Evolutionary conservation across 352 stramenopile species (phyloP).

Genomic region (Blastocystis hominis): DNA sequence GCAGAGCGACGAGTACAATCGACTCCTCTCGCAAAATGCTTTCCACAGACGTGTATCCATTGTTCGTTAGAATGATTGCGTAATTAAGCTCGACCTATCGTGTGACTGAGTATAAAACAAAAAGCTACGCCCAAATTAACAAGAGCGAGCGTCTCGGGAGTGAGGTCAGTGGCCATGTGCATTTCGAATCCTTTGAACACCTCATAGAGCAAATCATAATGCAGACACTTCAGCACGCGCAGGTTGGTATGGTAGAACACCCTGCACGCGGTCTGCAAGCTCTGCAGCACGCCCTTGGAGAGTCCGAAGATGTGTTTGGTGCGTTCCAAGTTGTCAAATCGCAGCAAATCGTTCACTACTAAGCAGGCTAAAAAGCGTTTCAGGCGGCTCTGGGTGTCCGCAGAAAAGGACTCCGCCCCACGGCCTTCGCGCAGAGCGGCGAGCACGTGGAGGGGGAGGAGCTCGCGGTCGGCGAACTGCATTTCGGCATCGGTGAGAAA

Average conservation of each 20-base stretch:
- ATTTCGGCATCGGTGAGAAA: conserved; percentile 30
- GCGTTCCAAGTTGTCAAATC: conserved; percentile 17
- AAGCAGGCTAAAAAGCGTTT: neutral
- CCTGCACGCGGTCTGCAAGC: conserved; percentile 16
- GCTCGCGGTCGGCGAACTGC: neutral
- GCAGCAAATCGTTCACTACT: conserved; percentile 1
- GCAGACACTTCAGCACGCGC: neutral
- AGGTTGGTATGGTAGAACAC: conserved; percentile 51
- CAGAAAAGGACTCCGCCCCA: neutral
- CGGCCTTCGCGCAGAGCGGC: neutral
- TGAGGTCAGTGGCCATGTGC: neutral
- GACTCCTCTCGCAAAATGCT: neutral
- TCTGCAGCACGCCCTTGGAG: neutral
- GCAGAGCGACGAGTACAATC: neutral
- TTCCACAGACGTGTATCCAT: conserved; percentile 9
- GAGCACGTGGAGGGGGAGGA: neutral
- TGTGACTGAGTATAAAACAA: neutral
- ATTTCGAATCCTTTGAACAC: conserved; percentile 35
- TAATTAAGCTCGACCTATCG: conserved; percentile 7
- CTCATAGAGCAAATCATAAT: conserved; percentile 35
- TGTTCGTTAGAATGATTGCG: conserved; percentile 1
- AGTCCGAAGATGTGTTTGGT: conserved; percentile 20
- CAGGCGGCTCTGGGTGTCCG: neutral
- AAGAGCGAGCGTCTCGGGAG: neutral
- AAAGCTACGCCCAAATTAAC: neutral